Base-by-base conservation (phyloP, 2,329 filamentous ascomycete species). In the Curvularia eragrostidis region DNA sequence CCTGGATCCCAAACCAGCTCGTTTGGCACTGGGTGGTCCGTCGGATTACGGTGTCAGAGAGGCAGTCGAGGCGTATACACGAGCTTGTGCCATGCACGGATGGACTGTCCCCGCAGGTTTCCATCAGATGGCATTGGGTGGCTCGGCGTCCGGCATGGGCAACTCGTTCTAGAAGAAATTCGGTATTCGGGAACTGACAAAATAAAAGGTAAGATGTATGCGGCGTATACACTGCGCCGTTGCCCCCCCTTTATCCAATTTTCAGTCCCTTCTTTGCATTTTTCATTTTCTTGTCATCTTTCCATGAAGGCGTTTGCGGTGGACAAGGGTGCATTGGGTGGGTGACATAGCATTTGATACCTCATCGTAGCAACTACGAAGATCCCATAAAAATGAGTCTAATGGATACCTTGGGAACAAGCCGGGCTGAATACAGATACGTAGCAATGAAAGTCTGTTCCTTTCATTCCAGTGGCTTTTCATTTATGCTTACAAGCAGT, bases 81-180 rank as follows among this genome's bases (percentile, higher is more conserved):
- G 91, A 50, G 89, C 89, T 10, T 92, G 90, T 58, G 64, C 61
- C 0, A 65, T 77, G 4, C 93, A 96, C 77, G 89, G 89, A 1
- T 96, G 92, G 92, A 73, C 80, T 47, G 79, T 93, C 3, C 91
- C 91, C 0, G 72, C 77, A 3, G 89, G 89, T 41, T 83, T 93
- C 59, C 68, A 75, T 10, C 75, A 80, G 61, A 82, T 83, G 66
- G 79, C 79, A 2, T 74, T 75, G 62, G 72, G 73, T 42, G 72
- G 73, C 3, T 52, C 55, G 7, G 47, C n/a, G 1, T 30, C 15
- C 36, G 26, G 26, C n/a, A 36, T 21, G 28, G 36, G 55, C 19
- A 42, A 34, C n/a, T 30, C 28, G 12, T 49, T 48, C 47, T 60
- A 62, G 50, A 21, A 13, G 15, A 19, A 9, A 3, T n/a, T n/a